These are phyloP conservation scores for Ilyonectria sp. DNA, from an alignment of 2,329 filamentous ascomycete species.

Conservation along the genomic window DNA sequence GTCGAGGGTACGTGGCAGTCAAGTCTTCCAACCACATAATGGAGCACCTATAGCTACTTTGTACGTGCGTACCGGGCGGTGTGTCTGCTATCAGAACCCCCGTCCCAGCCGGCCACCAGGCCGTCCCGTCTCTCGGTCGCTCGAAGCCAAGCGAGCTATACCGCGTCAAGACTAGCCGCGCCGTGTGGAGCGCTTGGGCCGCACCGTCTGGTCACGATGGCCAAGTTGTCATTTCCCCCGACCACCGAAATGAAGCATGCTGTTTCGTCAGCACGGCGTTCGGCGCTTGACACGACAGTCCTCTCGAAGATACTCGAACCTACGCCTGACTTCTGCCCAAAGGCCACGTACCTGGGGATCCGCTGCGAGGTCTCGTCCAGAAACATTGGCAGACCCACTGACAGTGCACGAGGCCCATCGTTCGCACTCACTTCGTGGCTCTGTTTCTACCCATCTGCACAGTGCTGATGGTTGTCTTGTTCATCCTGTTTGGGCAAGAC, in stretches of 20 bases:
- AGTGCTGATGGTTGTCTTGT: constrained; percentile 31
- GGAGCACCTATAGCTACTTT: constrained; percentile 36
- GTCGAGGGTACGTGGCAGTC: constrained; percentile 32
- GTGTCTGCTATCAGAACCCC: constrained; percentile 42
- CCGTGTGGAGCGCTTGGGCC: constrained; percentile 28
- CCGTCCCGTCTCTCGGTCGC: constrained; percentile 18
- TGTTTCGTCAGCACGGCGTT: constrained; percentile 26
- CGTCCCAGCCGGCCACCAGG: constrained; percentile 35
- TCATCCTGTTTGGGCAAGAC: constrained; percentile 39
- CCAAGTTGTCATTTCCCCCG: constrained; percentile 47
- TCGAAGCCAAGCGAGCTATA: constrained; percentile 20
- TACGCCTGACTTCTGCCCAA: constrained; percentile 37
- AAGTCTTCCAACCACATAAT: constrained; percentile 30
- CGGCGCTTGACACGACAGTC: constrained; percentile 2
- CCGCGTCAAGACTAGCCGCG: constrained; percentile 9
- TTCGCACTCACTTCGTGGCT: constrained; percentile 31
- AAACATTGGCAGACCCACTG: constrained; percentile 23
- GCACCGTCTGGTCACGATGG: constrained; percentile 47
- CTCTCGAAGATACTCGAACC: constrained; percentile 45
- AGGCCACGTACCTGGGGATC: constrained; percentile 40
- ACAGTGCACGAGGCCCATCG: constrained; percentile 34
- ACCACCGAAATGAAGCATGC: constrained; percentile 34
- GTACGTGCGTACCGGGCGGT: constrained; percentile 41
- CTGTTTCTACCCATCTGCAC: constrained; percentile 24
- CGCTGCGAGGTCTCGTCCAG: constrained; percentile 34